Evolutionary conservation across 83 land plant genomes (phyloP).

Genomic region (Picea abies): DNA sequence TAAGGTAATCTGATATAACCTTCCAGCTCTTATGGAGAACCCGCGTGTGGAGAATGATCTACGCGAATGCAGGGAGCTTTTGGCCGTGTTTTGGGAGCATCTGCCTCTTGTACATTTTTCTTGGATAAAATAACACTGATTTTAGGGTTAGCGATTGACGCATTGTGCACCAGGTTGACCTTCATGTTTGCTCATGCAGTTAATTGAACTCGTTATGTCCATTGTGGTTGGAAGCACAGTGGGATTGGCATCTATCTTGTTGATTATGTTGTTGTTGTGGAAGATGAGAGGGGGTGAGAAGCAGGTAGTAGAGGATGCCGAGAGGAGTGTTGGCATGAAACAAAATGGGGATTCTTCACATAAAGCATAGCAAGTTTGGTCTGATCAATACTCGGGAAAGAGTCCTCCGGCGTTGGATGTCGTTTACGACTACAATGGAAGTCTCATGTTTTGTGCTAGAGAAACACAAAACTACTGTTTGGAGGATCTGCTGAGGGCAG

Average conservation of each 20-base stretch:
- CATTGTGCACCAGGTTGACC: too few species aligned
- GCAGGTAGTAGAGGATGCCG: not conserved
- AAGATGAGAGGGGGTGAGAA: not conserved
- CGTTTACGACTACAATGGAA: not conserved
- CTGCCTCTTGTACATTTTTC: too few species aligned
- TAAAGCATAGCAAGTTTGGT: too few species aligned
- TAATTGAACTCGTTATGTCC: too few species aligned
- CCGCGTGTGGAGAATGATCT: too few species aligned
- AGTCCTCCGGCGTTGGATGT: not conserved
- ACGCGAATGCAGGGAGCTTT: too few species aligned
- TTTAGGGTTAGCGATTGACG: too few species aligned
- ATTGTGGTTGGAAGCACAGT: conserved; percentile 2
- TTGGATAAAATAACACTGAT: too few species aligned
- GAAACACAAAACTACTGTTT: conserved; percentile 12
- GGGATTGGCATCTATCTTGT: not conserved
- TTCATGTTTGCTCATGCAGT: too few species aligned
- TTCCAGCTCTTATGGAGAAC: too few species aligned
- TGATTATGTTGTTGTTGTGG: conserved; percentile 17
- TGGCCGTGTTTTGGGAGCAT: too few species aligned
- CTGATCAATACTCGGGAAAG: not conserved
- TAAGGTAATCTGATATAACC: too few species aligned
- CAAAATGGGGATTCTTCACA: not conserved
- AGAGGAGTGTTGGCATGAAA: not conserved
- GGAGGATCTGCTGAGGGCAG: conserved; percentile 31
- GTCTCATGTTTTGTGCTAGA: not conserved